Base-by-base conservation (phyloP, 495 filamentous ascomycete species). In the Penicillium samsonianum region DNA sequence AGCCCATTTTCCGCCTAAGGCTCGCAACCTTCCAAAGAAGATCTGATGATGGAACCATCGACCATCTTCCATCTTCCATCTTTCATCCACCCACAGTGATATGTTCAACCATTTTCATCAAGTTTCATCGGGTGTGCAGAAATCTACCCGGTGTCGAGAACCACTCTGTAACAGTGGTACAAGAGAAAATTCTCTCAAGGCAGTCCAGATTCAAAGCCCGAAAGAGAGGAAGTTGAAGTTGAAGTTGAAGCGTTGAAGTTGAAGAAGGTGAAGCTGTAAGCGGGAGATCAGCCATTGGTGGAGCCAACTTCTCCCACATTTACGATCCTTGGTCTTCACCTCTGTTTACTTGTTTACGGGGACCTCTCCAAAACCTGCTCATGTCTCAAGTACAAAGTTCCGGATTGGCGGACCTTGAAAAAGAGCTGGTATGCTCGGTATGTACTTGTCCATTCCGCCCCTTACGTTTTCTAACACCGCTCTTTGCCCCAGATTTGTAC, bases 381-480 rank as follows among this genome's bases (percentile, higher is more conserved):
- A 69, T 69, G 67, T 59, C 67, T 57, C 58, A 61, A 67, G 61
- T 57, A 17, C 63, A 66, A 53, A 62, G 67, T 50, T 68, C 73
- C 57, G 72, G 72, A 17, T 51, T 76, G 53, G 69, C 69, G 42
- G 90, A 90, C 65, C 77, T 96, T 49, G 92, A 96, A 74, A 90
- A 87, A 67, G 91, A 97, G 79, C 75, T 97, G 73, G 91, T 86
- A 1, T 97, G 92, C 73, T 95, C 92, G 62, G 92, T 97, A 81
- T 74, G 88, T 80, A 55, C 23, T 51, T 42, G 67, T 44, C 60
- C 53, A 64, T 63, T 59, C 56, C 26, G 37, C 44, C 58, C 60
- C 60, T 64, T 67, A 48, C 59, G 37, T 61, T n/a, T 58, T 51
- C 58, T 53, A 17, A 50, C 17, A 31, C 26, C 59, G 47, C 28